Percentiles rank a stretch among this genome's conserved stretches.
These are phyloP conservation scores for Saturnispora quitensis DNA, from an alignment of 805 yeast genomes.

Conservation along the genomic window DNA sequence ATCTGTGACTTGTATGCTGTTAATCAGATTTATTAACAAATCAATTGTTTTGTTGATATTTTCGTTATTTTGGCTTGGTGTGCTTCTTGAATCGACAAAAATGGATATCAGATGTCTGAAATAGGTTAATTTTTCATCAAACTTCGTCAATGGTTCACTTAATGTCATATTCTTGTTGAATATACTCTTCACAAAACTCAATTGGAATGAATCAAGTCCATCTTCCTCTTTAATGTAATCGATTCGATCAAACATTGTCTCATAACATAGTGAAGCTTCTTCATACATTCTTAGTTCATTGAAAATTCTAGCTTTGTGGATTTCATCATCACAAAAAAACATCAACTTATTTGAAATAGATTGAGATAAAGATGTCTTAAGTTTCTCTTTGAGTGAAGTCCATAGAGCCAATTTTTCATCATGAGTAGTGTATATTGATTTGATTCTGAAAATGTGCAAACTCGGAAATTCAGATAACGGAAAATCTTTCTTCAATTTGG, in stretches of 20 bases:
- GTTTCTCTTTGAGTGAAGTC: slow-evolving; percentile 33
- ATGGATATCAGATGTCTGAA: slow-evolving; percentile 17
- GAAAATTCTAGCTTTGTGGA: slow-evolving; percentile 30
- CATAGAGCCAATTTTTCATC: slow-evolving; percentile 42
- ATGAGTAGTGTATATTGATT: slow-evolving; percentile 27
- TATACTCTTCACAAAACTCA: slow-evolving; percentile 10
- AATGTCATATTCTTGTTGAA: slow-evolving; percentile 5
- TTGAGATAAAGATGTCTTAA: slow-evolving; percentile 42
- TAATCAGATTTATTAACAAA: slow-evolving; percentile 19
- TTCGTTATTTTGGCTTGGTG: slow-evolving; percentile 23
- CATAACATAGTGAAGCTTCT: slow-evolving; percentile 49
- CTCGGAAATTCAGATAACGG: slow-evolving; percentile 15
- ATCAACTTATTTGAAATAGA: slow-evolving; percentile 44
- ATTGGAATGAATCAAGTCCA: slow-evolving; percentile 14
- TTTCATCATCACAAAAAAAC: slow-evolving; percentile 23
- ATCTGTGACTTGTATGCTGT: slow-evolving; percentile 18
- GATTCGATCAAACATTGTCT: slow-evolving; percentile 30
- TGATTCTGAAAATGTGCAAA: slow-evolving; percentile 34
- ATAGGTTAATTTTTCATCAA: slow-evolving; percentile 16
- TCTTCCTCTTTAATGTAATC: slow-evolving; percentile 12
- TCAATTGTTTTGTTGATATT: slow-evolving; percentile 25
- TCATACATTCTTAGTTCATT: slow-evolving; percentile 47
- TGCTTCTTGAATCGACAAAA: slow-evolving; percentile 12
- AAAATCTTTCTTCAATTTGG: slow-evolving; percentile 27
- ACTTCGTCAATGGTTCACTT: neutral